Base-by-base conservation (phyloP, 31 red algal genomes). In the Odonthalia washingtoniensis region DNA sequence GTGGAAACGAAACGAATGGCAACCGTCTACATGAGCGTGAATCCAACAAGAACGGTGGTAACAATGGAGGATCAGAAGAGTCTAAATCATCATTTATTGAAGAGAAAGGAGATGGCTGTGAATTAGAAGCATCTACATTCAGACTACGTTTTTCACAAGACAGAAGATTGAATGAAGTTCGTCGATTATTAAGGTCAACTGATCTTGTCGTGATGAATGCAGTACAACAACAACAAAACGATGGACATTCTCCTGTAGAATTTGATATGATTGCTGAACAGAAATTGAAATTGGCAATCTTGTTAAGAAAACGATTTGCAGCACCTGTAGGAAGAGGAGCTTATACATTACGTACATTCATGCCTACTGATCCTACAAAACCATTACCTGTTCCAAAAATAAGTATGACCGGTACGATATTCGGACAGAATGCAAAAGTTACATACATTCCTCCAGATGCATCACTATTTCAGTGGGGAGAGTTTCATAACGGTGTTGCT, bases 401-500 rank as follows among this genome's bases (percentile, higher is more conserved):
- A 63, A 90, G 86, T 70, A 60, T 89, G 18, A 77, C 31, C 49
- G 94, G 94, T 2, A 81, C 61, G 2, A 44, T 96, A 2, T 84
- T 66, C 61, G 77, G 52, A 21, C 85, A 92, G 45, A 72, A 87
- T 42, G 53, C 86, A 16, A 80, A 87, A 66, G 79, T 95, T 35
- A 89, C 86, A 31, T 75, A 91, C 60, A 91, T 43, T 38, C 70
- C 45, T 34, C 52, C 70, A 63, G 87, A 86, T 37, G 70, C 84
- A 35, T 40, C 78, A 30, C 53, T 65, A 18, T 69, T 95, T 46
- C 90, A 99, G 65, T 99, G 98, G 98, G 86, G 89, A 35, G 91
- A 95, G 49, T 99, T 99, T 77, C 98, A 99, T 52, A 99, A 99
- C 75, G 95, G 95, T 66, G 98, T 94, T 9, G 98, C 98, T 1